Evolutionary conservation across 768 basidiomycete species (phyloP).

Genomic region (Calvatia gigantea): DNA sequence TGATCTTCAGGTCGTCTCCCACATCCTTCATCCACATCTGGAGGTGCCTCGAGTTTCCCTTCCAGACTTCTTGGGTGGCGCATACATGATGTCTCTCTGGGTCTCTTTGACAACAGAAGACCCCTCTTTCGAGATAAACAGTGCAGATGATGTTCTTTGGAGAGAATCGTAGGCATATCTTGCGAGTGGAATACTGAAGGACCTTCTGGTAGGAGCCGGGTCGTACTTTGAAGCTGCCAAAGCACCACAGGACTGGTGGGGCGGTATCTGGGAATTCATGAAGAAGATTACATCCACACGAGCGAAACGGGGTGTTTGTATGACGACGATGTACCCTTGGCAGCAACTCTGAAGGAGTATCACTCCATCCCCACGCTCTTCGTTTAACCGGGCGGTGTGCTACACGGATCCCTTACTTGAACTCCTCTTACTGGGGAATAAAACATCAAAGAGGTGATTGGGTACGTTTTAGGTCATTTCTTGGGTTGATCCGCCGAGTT

Average conservation of each 20-base stretch:
- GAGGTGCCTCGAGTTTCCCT: conserved; percentile 22
- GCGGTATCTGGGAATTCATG: conserved; percentile 22
- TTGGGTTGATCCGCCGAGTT: neutral
- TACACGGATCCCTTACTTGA: conserved; percentile 30
- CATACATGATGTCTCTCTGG: conserved; percentile 40
- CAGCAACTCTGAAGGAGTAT: conserved; percentile 18
- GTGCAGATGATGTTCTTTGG: neutral
- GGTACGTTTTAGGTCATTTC: conserved; percentile 3
- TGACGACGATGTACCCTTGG: conserved; percentile 25
- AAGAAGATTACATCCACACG: conserved; percentile 28
- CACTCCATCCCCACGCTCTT: conserved; percentile 19
- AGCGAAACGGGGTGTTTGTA: conserved; percentile 30
- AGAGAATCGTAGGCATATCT: conserved; percentile 2
- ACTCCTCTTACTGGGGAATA: conserved; percentile 21
- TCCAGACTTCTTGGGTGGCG: conserved; percentile 23
- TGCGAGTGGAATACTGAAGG: conserved; percentile 20
- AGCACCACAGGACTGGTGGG: conserved; percentile 29
- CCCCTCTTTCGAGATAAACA: conserved; percentile 10
- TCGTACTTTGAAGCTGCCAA: conserved; percentile 27
- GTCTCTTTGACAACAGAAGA: conserved; percentile 21
- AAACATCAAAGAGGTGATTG: conserved; percentile 18
- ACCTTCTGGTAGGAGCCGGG: conserved; percentile 22
- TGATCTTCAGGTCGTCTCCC: conserved; percentile 33
- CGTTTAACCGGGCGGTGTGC: conserved; percentile 29
- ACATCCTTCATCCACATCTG: conserved; percentile 32